Conservation (phyloP, 2,329 filamentous ascomycete genomes). For the Purpureocillium lavendulum region DNA sequence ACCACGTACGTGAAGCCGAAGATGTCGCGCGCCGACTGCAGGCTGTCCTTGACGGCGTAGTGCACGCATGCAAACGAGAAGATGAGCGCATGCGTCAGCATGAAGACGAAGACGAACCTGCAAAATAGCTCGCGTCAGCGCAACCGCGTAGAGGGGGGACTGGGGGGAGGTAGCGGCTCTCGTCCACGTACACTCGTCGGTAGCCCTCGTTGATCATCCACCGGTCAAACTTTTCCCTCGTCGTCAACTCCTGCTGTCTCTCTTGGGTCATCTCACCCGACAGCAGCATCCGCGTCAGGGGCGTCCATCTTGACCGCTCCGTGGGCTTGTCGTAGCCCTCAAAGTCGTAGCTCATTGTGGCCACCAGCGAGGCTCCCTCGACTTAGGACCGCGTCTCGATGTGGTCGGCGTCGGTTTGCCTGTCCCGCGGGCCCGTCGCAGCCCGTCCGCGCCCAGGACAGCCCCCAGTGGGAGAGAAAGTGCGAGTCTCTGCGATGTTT, state of each 20-base stretch:
- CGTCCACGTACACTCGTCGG: conserved; percentile 58
- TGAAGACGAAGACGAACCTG: conserved; percentile 71
- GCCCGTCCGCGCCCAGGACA: not conserved
- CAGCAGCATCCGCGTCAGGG: conserved; percentile 72
- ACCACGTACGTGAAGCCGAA: conserved; percentile 73
- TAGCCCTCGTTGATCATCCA: conserved; percentile 92
- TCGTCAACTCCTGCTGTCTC: conserved; percentile 57
- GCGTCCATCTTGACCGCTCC: conserved; percentile 75
- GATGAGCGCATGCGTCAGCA: conserved; percentile 64
- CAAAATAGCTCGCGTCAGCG: not conserved
- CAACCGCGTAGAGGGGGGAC: not conserved
- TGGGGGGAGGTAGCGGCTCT: not conserved
- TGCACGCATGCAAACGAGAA: conserved; percentile 76
- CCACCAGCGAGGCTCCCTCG: conserved; percentile 3
- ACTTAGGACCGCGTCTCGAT: conserved; percentile 2
- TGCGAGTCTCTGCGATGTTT: no score
- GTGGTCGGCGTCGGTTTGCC: not conserved
- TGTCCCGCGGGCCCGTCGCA: not conserved
- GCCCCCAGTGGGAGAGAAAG: no score
- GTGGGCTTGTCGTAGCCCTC: conserved; percentile 31
- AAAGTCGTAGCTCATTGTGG: conserved; percentile 19
- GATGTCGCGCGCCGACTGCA: conserved; percentile 54
- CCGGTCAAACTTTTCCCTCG: conserved; percentile 66
- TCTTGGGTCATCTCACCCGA: conserved; percentile 76
- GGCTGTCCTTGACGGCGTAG: conserved; percentile 69